These are phyloP conservation scores for Calonectria multiphialidica DNA, from an alignment of 2,329 filamentous ascomycete genomes.

Conservation along the genomic window DNA sequence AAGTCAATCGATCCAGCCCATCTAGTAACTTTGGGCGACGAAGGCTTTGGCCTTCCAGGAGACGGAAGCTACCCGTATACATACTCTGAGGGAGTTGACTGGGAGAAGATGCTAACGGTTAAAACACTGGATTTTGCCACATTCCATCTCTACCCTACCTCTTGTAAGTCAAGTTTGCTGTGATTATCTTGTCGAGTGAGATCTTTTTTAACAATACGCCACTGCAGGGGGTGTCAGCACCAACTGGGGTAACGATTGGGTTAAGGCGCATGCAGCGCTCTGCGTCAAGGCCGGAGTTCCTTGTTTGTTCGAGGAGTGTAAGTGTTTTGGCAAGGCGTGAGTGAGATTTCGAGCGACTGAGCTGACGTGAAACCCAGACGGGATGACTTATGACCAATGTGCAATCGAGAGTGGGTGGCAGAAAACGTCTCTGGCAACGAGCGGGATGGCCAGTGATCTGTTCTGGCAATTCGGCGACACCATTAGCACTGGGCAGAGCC, in stretches of 20 bases:
- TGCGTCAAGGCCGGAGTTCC: conserved; percentile 45
- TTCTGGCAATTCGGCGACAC: conserved; percentile 58
- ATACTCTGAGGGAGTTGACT: conserved; percentile 64
- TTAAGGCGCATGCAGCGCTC: conserved; percentile 42
- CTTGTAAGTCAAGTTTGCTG: conserved; percentile 38
- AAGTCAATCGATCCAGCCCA: conserved; percentile 73
- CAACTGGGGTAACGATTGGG: conserved; percentile 31
- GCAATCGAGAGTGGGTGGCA: conserved; percentile 63
- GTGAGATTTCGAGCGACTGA: background rate
- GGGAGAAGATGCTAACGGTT: conserved; percentile 63
- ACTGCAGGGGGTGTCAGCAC: conserved; percentile 29
- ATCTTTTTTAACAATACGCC: background rate
- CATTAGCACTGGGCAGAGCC: conserved; percentile 55
- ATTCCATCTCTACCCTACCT: conserved; percentile 47
- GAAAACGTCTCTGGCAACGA: conserved; percentile 44
- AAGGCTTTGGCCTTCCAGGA: conserved; percentile 59
- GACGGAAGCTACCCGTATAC: conserved; percentile 66
- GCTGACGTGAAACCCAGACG: conserved; percentile 33
- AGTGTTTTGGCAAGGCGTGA: conserved; percentile 20
- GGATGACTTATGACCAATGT: conserved; percentile 42
- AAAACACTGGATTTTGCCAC: conserved; percentile 63
- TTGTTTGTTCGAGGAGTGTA: conserved; percentile 50
- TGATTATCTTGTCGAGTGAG: background rate
- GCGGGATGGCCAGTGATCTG: conserved; percentile 50
- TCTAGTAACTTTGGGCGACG: conserved; percentile 73